Base-by-base conservation (phyloP, 331 rosid genomes). In the Quercus lobata region DNA sequence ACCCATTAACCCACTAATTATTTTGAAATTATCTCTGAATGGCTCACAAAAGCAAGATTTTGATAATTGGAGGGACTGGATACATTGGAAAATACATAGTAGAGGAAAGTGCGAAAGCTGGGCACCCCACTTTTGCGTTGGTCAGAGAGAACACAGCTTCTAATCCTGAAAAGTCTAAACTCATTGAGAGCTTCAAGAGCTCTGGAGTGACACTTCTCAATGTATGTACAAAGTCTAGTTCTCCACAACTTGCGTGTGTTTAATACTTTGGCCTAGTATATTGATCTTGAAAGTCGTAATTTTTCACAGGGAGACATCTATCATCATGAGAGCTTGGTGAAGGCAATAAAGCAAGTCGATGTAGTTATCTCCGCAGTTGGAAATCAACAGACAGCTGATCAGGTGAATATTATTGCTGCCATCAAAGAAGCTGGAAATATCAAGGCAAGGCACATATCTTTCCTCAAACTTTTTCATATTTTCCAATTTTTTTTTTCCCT, bases 331-430 rank as follows among this genome's bases (percentile, higher is more conserved):
- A 82, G 86, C 57, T 84, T 90, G 66, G 78, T 88, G 12, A 84
- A 82, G 76, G 91, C 94, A 60, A 35, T 90, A 12, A 90, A 88
- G 85, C 78, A 84, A 75, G 91, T 88, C 17, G 94, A 90, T 77
- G 83, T 82, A 27, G 91, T 88, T 16, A 84, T 90, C 72, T 90
- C 90, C 0, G 4, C 87, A 5, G 56, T 82, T 0, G 89, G 91
- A 15, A 62, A 18, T 21, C 5, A 1, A 2, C 82, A 88, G 27
- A 4, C 79, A 8, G 60, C 49, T 29, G 81, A 85, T 54, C 91
- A 87, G 56, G 15, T 69, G 18, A 87, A 83, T 25, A 35, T 89
- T 70, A 81, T 89, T 6, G 83, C 81, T 7, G 89, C 91, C 30
- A 87, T 87, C 18, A 89, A 87, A 83, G 87, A 89, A 81, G 89